Percentiles rank a stretch among this genome's conserved stretches.
Evolutionary conservation across 768 basidiomycete genomes (phyloP).

Genomic region (Neoboletus magnificus): DNA sequence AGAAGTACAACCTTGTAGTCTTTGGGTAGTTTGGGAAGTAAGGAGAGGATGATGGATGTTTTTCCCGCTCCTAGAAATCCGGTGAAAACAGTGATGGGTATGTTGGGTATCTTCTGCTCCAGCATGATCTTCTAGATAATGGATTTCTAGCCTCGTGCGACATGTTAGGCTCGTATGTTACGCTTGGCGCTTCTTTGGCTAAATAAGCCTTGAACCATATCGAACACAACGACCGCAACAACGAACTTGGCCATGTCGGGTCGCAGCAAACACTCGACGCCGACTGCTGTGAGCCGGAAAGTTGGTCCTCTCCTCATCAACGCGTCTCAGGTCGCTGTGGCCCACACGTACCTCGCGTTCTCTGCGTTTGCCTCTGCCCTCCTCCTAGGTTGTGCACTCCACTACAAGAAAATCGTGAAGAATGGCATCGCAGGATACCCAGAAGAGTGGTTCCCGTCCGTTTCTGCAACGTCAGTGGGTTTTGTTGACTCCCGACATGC

Average conservation of each 20-base stretch:
- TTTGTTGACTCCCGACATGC: not conserved
- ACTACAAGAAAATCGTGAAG: conserved; percentile 82
- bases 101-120: conserved; percentile 28
- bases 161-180: not conserved
- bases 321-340: conserved; percentile 55
- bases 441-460: conserved; percentile 88
- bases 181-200: not conserved
- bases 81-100: conserved; percentile 94
- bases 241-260: conserved; percentile 15
- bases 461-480: conserved; percentile 68
- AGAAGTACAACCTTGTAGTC: conserved; percentile 88
- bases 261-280: conserved; percentile 10
- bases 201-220: not conserved
- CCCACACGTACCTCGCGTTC: conserved; percentile 64
- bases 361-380: conserved; percentile 67
- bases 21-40: conserved; percentile 76
- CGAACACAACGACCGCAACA: not conserved
- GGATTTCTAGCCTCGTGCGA: not conserved
- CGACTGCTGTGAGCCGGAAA: conserved; percentile 4
- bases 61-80: conserved; percentile 87
- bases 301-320: conserved; percentile 27
- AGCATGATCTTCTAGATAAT: conserved; percentile 7
- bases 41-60: conserved; percentile 76
- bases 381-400: conserved; percentile 58
- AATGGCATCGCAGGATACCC: conserved; percentile 82